Evolutionary conservation across 371 early-diverging fungal genomes (phyloP).

Genomic region (Apophysomyces variabilis): DNA sequence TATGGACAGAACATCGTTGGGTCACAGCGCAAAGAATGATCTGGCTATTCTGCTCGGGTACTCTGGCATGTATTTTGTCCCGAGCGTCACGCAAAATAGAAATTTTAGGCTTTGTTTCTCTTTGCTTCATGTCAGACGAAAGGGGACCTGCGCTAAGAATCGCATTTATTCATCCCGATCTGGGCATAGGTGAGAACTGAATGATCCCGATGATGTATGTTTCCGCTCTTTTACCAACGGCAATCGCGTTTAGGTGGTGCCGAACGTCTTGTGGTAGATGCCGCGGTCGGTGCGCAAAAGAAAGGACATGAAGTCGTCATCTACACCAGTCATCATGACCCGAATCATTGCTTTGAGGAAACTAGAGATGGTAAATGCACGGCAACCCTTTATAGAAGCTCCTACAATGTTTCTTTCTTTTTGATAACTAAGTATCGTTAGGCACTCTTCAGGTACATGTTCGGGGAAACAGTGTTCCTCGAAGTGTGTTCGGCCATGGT

Average conservation of each 20-base stretch:
- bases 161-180: conserved; percentile 90
- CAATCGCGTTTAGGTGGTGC: conserved; percentile 77
- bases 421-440: conserved; percentile 18
- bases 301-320: conserved; percentile 82
- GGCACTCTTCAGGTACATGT: conserved; percentile 81
- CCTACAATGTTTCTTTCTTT: background rate
- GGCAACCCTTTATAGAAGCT: background rate
- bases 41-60: too few species aligned
- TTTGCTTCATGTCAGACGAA: background rate
- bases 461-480: conserved; percentile 75
- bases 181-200: conserved; percentile 75
- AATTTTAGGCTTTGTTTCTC: background rate
- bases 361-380: conserved; percentile 75
- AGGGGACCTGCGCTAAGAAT: conserved; percentile 34
- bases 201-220: background rate
- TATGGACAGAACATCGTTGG: too few species aligned
- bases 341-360: conserved; percentile 90
- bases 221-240: background rate
- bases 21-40: too few species aligned
- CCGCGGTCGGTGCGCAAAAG: conserved; percentile 80
- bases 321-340: conserved; percentile 92
- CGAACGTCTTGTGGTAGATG: conserved; percentile 95
- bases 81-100: too few species aligned
- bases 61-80: too few species aligned
- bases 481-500: conserved; percentile 68